A percentile compares a stretch with the other conserved stretches of the same genome.
Evolutionary conservation across 2,329 filamentous ascomycete genomes (phyloP).

Genomic region (Stachybotrys elegans): DNA sequence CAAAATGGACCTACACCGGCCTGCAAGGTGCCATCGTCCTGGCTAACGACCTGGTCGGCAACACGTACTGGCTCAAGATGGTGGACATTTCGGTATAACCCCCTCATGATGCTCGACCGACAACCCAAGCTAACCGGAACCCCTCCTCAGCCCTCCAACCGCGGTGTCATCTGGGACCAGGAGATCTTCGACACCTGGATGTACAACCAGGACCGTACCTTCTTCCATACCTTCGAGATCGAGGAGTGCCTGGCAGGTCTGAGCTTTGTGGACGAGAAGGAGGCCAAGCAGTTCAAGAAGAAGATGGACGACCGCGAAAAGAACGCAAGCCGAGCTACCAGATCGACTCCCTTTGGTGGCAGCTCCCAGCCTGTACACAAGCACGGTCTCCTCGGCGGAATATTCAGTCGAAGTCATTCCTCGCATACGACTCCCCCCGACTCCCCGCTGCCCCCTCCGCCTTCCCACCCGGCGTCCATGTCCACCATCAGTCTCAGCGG

Average conservation of each 20-base stretch:
- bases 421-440: conserved; percentile 55
- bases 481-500: conserved; percentile 42
- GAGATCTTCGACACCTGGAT: conserved; percentile 93
- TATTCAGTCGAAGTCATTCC: conserved; percentile 58
- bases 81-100: conserved; percentile 81
- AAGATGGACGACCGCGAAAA: conserved; percentile 96
- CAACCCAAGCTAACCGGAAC: no score
- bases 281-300: conserved; percentile 94
- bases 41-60: conserved; percentile 87
- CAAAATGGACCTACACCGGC: conserved; percentile 90
- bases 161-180: conserved; percentile 93
- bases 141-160: conserved; percentile 69
- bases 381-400: conserved; percentile 51
- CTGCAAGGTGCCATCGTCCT: conserved; percentile 88
- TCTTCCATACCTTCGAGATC: conserved; percentile 96
- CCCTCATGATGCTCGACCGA: no score
- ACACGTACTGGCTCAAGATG: conserved; percentile 96
- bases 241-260: conserved; percentile 87
- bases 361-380: conserved; percentile 32
- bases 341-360: conserved; percentile 68
- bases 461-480: conserved; percentile 29
- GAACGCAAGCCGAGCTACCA: conserved; percentile 86
- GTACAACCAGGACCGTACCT: conserved; percentile 95
- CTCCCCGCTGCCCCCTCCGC: conserved; percentile 37
- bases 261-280: conserved; percentile 94